Base-by-base conservation (phyloP, 208 protist genomes). In the Trypanosoma scelopori region DNA sequence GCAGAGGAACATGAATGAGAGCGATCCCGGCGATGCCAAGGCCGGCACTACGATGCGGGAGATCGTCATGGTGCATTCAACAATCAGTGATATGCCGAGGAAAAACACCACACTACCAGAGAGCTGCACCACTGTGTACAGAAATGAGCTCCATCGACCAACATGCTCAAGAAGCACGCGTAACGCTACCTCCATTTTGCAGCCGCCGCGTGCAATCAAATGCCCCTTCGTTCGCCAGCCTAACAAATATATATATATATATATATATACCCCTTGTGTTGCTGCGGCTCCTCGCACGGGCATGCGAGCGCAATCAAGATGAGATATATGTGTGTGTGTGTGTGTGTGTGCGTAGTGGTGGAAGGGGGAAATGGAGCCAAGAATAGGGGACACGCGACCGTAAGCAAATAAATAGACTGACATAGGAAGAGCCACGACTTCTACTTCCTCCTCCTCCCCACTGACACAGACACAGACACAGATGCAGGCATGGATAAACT, bases 31-130 rank as follows among this genome's bases (percentile, higher is more conserved):
- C 4, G 32, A 50, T 3, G 76, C 67, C 23, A 92, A 47, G 15
- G 84, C 49, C 16, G 88, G 88, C 15, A 86, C 53, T 1, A 81
- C 78, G 32, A 85, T 71, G 35, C 79, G 70, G 5, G 69, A 68
- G 25, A 82, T 23, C 0, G 76, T 70, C 9, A 85, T 55, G 0
- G 78, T 79, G n/a, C 78, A 85, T 30, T 78, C 78, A 11, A 82
- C 78, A 39, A 92, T 65, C 25, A 92, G 81, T 3, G 55, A 42
- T 32, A 94, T 74, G 47, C 84, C 81, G 43, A 72, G 57, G 15
- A 22, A 27, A 58, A 78, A 51, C 23, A 62, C 23, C 18, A 55
- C 4, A 49, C 50, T 37, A 42, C 65, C 72, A 35, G 13, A 27
- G 7, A 55, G n/a, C 32, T 63, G 68, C 39, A 74, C 27, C 1